Percentiles rank a stretch among this genome's conserved stretches.
phyloP scores from a whole-genome alignment of 148 eudicot genomes.

The Beta vulgaris region DNA sequence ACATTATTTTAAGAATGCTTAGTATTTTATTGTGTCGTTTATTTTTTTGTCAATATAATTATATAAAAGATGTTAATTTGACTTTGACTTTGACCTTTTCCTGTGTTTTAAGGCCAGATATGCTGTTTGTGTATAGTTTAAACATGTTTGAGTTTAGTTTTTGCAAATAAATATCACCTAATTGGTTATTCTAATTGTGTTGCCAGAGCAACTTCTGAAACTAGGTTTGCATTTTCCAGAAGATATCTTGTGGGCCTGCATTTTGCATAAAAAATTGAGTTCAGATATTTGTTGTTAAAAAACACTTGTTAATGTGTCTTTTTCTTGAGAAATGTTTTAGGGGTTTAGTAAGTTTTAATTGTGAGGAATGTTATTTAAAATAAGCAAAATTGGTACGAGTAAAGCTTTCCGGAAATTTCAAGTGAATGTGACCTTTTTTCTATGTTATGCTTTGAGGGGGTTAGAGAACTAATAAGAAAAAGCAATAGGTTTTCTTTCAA shows the following conservation, averaged over 20 bases:
- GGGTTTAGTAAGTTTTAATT: neutral
- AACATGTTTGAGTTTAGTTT: neutral
- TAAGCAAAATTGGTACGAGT: neutral
- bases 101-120: conserved; percentile 1
- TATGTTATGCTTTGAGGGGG: neutral
- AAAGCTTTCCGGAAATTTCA: neutral
- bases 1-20: conserved; percentile 6
- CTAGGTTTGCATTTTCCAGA: neutral
- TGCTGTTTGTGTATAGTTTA: conserved; percentile 16
- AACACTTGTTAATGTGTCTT: neutral
- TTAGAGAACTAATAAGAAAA: neutral
- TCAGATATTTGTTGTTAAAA: neutral
- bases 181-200: neutral
- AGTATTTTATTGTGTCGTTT: conserved; percentile 11
- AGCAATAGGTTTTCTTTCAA: neutral
- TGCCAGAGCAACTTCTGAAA: neutral
- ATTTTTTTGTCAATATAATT: neutral
- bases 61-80: conserved; percentile 6
- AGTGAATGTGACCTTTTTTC: neutral
- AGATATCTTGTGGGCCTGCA: neutral
- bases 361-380: neutral
- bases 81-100: conserved; percentile 26
- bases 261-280: neutral
- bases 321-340: neutral
- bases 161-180: neutral